These are phyloP conservation scores for Parascedosporium putredinis DNA, from an alignment of 2,329 filamentous ascomycete genomes.

Conservation along the genomic window DNA sequence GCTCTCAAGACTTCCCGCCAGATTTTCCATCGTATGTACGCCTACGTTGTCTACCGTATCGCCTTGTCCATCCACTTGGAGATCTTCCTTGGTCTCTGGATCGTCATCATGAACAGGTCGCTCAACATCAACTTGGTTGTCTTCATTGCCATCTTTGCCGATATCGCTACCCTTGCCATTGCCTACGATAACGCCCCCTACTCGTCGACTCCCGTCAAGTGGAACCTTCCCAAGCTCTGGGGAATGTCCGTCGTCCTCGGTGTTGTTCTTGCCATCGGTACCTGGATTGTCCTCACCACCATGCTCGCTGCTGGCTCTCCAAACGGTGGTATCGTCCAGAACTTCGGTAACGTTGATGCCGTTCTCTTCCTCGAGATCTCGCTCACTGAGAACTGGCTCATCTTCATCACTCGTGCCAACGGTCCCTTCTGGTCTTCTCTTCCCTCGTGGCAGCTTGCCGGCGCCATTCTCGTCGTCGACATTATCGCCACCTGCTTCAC, in stretches of 20 bases:
- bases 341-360: constrained; percentile 71
- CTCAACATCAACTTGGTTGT: constrained; percentile 82
- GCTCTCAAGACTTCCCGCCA: constrained; percentile 86
- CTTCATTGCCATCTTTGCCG: constrained; percentile 90
- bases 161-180: constrained; percentile 84
- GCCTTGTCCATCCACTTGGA: constrained; percentile 83
- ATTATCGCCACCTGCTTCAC: constrained; percentile 77
- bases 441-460: constrained; percentile 73
- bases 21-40: constrained; percentile 96
- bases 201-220: constrained; percentile 80
- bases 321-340: constrained; percentile 78
- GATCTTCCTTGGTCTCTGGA: constrained; percentile 87
- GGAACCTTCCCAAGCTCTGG: constrained; percentile 87
- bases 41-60: constrained; percentile 92
- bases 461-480: constrained; percentile 73
- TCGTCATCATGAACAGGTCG: constrained; percentile 73
- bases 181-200: constrained; percentile 89
- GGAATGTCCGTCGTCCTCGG: constrained; percentile 82
- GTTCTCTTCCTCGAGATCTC: constrained; percentile 85
- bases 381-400: constrained; percentile 89
- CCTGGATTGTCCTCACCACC: constrained; percentile 82
- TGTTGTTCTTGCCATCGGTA: constrained; percentile 68
- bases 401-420: constrained; percentile 91
- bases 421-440: constrained; percentile 86
- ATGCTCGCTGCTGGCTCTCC: constrained; percentile 56